Base-by-base conservation (phyloP, 2,329 filamentous ascomycete species). In the Penicillium sp. region DNA sequence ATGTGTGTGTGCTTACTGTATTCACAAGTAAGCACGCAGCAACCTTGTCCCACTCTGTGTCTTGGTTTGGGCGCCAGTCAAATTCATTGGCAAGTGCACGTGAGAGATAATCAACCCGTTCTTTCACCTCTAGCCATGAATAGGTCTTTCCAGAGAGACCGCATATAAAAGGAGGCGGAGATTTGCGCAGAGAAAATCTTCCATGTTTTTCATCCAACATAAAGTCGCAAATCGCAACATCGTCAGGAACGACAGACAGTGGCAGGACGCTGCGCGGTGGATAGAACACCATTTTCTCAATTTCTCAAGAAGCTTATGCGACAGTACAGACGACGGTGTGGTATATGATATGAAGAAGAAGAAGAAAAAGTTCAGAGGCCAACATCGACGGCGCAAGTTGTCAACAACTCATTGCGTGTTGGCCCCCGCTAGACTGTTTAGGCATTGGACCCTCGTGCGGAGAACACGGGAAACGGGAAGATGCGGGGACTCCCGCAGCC, bases 31-130 rank as follows among this genome's bases (percentile, higher is more conserved):
- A 95, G 26, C 92, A 77, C 4, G 80, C 87, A 48, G 90, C 77
- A 23, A 92, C 88, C 70, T 91, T 91, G 65, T 94, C 89, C 87
- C 87, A 94, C 68, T 92, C 88, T 0, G 83, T 83, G 12, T 87
- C 89, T 56, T 84, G 71, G 62, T 89, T 86, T 7, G 87, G 84
- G 47, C 80, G 71, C 81, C 89, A 91, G 45, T 83, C 85, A 58
- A 94, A 80, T 61, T 89, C 84, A 68, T 88, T 85, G 42, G 82
- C 81, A 33, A 95, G 74, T 21, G 83, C 86, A 57, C 87, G 82
- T 16, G 90, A 82, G 21, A 94, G 78, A 53, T 76, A 79, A 26
- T 90, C 85, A 9, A 88, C 82, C 21, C 88, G 81, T 56, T 85
- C 78, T 51, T 81, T 81, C 46, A 90, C 81, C 63, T 93, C 83